Evolutionary conservation across 768 basidiomycete species (phyloP).

Genomic region (Lactifluus volemus): DNA sequence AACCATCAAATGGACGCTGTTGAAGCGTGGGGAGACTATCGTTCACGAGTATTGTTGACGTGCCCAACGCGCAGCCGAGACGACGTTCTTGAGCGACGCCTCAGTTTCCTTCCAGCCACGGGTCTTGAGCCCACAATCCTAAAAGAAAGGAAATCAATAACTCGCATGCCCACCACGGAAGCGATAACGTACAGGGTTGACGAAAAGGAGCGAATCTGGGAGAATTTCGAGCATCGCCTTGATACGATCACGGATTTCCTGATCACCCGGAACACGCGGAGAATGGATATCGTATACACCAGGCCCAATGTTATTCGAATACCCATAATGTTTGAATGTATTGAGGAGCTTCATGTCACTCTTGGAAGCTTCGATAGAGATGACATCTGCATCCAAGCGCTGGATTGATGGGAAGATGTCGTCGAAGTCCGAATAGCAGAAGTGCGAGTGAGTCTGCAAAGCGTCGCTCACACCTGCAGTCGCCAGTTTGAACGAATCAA

Average conservation of each 20-base stretch:
- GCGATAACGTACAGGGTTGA: conserved; percentile 64
- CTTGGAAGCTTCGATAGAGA: conserved; percentile 98
- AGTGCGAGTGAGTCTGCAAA: conserved; percentile 98
- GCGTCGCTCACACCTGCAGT: conserved; percentile 92
- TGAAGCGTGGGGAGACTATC: conserved; percentile 61
- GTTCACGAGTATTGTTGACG: conserved; percentile 71
- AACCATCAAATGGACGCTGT: conserved; percentile 76
- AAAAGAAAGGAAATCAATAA: conserved; percentile 13
- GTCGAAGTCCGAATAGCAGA: conserved; percentile 98
- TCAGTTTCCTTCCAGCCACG: conserved; percentile 99
- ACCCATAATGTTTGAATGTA: conserved; percentile 91
- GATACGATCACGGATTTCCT: conserved; percentile 93
- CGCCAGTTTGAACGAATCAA: conserved; percentile 96
- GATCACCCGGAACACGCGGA: conserved; percentile 87
- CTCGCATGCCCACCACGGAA: neutral
- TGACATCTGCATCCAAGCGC: conserved; percentile 95
- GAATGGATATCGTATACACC: conserved; percentile 99
- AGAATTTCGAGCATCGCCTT: conserved; percentile 76
- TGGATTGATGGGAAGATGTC: conserved; percentile 98
- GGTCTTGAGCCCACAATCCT: conserved; percentile 97
- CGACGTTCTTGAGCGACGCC: conserved; percentile 78
- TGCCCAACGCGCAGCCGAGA: conserved; percentile 89
- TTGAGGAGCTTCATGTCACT: conserved; percentile 95
- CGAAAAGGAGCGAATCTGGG: conserved; percentile 70
- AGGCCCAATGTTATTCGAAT: conserved; percentile 96